phyloP scores from a whole-genome alignment of 805 yeast species.

The Monosporozyma yasuniensis region DNA sequence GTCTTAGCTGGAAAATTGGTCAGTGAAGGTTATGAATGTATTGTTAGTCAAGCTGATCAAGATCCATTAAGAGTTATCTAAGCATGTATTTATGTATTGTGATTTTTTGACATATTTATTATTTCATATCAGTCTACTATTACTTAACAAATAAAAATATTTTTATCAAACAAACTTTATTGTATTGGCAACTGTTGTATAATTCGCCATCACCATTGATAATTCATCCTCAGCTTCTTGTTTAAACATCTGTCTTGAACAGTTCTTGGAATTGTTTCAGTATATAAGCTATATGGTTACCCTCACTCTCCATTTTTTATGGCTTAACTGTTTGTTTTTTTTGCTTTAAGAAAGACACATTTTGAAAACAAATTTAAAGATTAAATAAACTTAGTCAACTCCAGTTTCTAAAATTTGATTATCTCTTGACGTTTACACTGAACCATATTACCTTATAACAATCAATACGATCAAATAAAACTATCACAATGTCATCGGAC shows the following conservation, averaged over 20 bases:
- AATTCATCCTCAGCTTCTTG: too few relatives aligned
- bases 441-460: background rate
- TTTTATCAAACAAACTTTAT: too few relatives aligned
- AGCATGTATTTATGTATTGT: background rate
- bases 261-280: too few relatives aligned
- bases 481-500: conserved; percentile 23
- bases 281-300: too few relatives aligned
- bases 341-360: background rate
- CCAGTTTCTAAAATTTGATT: too few relatives aligned
- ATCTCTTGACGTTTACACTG: too few relatives aligned
- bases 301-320: background rate
- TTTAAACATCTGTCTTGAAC: too few relatives aligned
- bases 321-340: background rate
- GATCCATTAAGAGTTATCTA: conserved; percentile 44
- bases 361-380: background rate
- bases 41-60: conserved; percentile 45
- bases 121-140: too few relatives aligned
- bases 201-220: too few relatives aligned
- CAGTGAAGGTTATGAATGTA: conserved; percentile 38
- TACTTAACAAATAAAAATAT: too few relatives aligned
- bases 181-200: too few relatives aligned
- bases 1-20: conserved; percentile 36
- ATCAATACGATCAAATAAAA: background rate
- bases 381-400: background rate
- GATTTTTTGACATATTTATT: background rate